Conservation (phyloP, 140 eudicot genomes). For the Senecio squalidus region DNA sequence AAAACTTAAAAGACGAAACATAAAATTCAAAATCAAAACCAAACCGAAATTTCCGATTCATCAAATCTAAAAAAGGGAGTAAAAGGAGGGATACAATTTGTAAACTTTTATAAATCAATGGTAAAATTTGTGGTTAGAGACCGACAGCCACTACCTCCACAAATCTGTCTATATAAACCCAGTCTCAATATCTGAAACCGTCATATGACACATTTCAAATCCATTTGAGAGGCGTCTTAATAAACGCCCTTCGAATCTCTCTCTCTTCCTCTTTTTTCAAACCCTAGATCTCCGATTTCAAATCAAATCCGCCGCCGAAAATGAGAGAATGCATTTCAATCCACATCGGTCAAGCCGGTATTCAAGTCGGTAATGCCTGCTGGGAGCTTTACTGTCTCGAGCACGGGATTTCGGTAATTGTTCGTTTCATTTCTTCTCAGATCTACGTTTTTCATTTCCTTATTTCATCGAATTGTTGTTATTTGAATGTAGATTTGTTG, state of each 20-base stretch:
- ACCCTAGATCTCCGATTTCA: conserved; percentile 18
- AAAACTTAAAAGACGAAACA: neutral
- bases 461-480: no score
- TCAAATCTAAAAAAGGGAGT: no score
- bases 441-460: conserved; percentile 10
- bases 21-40: no score
- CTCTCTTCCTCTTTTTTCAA: neutral
- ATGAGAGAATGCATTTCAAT: conserved; percentile 60
- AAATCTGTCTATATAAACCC: conserved; percentile 4
- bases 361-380: conserved; percentile 56
- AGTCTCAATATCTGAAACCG: conserved; percentile 16
- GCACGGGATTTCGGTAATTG: conserved; percentile 51
- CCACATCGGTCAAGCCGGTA: conserved; percentile 62
- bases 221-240: conserved; percentile 42
- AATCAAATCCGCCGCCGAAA: neutral
- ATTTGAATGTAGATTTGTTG: neutral
- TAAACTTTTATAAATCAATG: no score
- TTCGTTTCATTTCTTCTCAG: neutral
- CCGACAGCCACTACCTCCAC: neutral
- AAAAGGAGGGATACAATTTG: no score
- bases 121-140: no score
- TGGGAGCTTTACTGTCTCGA: conserved; percentile 60
- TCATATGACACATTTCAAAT: conserved; percentile 20
- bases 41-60: no score
- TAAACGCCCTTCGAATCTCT: conserved; percentile 37